phyloP scores from a whole-genome alignment of 192 early-diverging fungal genomes.

The Coemansia nantahalensis region DNA sequence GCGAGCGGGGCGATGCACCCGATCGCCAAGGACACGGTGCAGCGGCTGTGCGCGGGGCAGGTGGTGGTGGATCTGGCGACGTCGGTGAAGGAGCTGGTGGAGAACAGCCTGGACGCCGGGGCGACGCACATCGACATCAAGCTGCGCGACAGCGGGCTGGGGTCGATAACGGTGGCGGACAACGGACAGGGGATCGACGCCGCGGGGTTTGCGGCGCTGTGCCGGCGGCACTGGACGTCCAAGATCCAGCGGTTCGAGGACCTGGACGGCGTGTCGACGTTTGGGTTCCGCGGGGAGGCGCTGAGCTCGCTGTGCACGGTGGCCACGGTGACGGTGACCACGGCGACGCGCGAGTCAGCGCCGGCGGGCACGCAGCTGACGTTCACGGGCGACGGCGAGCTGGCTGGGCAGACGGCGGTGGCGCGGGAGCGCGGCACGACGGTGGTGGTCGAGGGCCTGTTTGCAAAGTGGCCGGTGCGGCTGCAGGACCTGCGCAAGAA shows the following conservation, averaged over 20 bases:
- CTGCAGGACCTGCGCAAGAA: slow-evolving; percentile 82
- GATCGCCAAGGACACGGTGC: slow-evolving; percentile 55
- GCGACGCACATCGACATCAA: slow-evolving; percentile 80
- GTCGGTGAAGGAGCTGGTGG: slow-evolving; percentile 90
- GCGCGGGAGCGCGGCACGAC: slow-evolving; percentile 78
- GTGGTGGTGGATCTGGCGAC: slow-evolving; percentile 82
- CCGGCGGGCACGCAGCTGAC: slow-evolving; percentile 64
- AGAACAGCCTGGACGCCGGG: slow-evolving; percentile 89
- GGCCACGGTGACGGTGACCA: slow-evolving; percentile 59
- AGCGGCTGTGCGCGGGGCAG: slow-evolving; percentile 85
- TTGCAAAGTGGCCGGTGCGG: slow-evolving; percentile 85
- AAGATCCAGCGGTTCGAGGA: slow-evolving; percentile 81
- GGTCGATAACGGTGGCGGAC: slow-evolving; percentile 74
- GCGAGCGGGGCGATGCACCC: slow-evolving; percentile 10
- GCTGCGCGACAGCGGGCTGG: slow-evolving; percentile 77
- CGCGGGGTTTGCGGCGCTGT: slow-evolving; percentile 64
- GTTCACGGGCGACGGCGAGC: slow-evolving; percentile 63
- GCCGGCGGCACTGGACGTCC: slow-evolving; percentile 88
- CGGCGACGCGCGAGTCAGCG: slow-evolving; percentile 58
- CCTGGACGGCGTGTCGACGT: slow-evolving; percentile 68
- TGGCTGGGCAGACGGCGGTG: slow-evolving; percentile 46
- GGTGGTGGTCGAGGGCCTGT: slow-evolving; percentile 69
- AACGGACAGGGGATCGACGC: slow-evolving; percentile 81
- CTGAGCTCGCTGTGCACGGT: slow-evolving; percentile 82
- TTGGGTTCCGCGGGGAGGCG: slow-evolving; percentile 95